Conservation (phyloP, 2,329 filamentous ascomycete genomes). For the Sodiomyces alkalinus region DNA sequence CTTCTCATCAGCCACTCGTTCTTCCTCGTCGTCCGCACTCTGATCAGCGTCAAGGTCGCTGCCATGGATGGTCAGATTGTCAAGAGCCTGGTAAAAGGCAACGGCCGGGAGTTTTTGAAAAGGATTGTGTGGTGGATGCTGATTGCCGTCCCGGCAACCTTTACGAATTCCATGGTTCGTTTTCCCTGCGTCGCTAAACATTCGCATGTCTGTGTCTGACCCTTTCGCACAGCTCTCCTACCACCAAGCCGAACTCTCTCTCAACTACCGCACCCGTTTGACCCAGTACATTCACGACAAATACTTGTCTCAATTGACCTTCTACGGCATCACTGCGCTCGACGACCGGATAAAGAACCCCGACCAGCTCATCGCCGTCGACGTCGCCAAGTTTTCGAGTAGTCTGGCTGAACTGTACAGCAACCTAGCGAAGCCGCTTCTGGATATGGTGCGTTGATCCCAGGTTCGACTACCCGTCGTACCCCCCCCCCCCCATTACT, state of each 20-base stretch:
- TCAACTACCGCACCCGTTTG: conserved; percentile 83
- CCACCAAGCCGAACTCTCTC: conserved; percentile 85
- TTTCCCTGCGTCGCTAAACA: too few relatives aligned
- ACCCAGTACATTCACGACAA: conserved; percentile 93
- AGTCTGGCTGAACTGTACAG: conserved; percentile 90
- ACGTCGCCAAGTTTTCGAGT: conserved; percentile 92
- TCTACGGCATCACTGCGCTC: conserved; percentile 87
- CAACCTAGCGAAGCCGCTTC: conserved; percentile 82
- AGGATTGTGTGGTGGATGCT: conserved; percentile 97
- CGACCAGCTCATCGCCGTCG: conserved; percentile 91
- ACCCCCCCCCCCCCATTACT: neutral
- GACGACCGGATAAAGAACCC: conserved; percentile 98
- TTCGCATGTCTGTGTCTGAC: too few relatives aligned
- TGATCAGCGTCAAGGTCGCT: conserved; percentile 91
- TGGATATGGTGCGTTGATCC: conserved; percentile 59
- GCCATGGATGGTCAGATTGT: conserved; percentile 91
- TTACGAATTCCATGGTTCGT: conserved; percentile 97
- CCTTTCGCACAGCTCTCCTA: conserved; percentile 67
- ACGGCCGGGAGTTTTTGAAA: conserved; percentile 75
- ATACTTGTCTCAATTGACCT: conserved; percentile 94
- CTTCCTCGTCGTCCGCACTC: conserved; percentile 76
- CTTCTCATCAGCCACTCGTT: conserved; percentile 82
- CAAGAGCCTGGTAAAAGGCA: conserved; percentile 81
- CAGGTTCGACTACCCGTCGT: too few relatives aligned
- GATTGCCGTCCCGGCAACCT: conserved; percentile 87